A percentile compares a stretch with the other conserved stretches of the same genome.
Evolutionary conservation across 768 basidiomycete species (phyloP).

Genomic region (Pulveroboletus sp.): DNA sequence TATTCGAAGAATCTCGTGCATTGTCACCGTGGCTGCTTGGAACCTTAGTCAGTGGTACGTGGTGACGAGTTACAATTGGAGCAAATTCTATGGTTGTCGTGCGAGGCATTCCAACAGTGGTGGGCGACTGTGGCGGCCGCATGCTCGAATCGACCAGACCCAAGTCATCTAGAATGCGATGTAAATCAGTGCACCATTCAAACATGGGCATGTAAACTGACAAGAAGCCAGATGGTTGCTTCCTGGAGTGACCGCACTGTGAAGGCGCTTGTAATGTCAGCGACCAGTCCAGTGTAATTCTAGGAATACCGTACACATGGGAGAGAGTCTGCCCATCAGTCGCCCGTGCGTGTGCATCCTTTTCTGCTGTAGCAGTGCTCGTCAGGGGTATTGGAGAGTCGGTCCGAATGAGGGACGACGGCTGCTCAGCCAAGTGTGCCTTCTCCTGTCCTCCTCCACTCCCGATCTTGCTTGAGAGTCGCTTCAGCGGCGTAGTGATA

Average conservation of each 20-base stretch:
- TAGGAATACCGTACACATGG: conserved; percentile 8
- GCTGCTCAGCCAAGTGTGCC: neutral
- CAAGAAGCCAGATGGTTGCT: neutral
- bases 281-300: no score
- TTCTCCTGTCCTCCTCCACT: neutral
- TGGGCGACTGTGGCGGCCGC: neutral
- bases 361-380: neutral
- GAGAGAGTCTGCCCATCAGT: neutral
- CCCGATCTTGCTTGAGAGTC: conserved; percentile 5
- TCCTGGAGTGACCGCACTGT: conserved; percentile 32
- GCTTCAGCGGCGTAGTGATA: conserved; percentile 23
- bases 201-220: conserved; percentile 5
- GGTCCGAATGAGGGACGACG: conserved; percentile 1
- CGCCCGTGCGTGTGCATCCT: neutral
- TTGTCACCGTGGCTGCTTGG: conserved; percentile 9
- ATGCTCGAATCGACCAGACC: conserved; percentile 1
- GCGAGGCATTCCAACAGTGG: conserved; percentile 29
- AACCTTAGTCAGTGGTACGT: conserved; percentile 23
- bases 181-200: neutral
- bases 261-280: conserved; percentile 16
- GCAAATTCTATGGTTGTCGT: conserved; percentile 54
- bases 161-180: conserved; percentile 8
- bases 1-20: neutral
- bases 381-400: neutral
- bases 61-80: conserved; percentile 27